Evolutionary conservation across 2,329 filamentous ascomycete genomes (phyloP).

Genomic region (Monilinia aucupariae): DNA sequence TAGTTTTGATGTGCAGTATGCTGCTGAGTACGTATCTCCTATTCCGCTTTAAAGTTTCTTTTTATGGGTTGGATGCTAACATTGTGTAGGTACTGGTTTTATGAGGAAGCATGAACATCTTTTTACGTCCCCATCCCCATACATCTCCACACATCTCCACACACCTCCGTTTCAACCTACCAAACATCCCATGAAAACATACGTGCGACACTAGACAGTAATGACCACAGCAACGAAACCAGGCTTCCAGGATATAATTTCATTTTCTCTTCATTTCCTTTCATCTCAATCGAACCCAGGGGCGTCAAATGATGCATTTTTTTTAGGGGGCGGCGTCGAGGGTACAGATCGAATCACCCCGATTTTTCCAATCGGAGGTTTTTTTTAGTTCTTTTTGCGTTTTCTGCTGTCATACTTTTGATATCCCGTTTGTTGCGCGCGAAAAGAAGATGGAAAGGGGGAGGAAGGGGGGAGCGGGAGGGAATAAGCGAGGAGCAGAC

Average conservation of each 20-base stretch:
- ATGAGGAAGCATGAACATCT: slow-evolving; percentile 13
- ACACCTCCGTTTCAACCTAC: background rate
- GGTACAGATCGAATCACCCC: background rate
- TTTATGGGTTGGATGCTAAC: slow-evolving; percentile 14
- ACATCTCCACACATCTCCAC: no score
- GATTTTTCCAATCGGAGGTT: no score
- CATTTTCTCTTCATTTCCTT: background rate
- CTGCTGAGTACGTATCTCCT: slow-evolving; percentile 68
- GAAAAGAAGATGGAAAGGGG: no score
- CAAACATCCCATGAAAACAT: background rate
- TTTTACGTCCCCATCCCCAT: background rate
- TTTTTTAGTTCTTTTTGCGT: background rate
- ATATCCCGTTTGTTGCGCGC: background rate
- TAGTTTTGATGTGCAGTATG: slow-evolving; percentile 70
- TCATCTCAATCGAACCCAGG: background rate
- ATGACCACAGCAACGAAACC: background rate
- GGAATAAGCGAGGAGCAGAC: background rate
- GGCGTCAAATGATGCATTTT: slow-evolving; percentile 11
- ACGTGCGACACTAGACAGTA: background rate
- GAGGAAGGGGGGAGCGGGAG: background rate
- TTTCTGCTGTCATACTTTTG: background rate
- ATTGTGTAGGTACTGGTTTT: slow-evolving; percentile 33
- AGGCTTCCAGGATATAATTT: background rate
- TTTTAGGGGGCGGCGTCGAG: slow-evolving; percentile 7
- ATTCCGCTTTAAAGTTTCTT: background rate